Percentiles rank a stretch among this genome's conserved stretches.
Conservation (phyloP, 2,329 filamentous ascomycete species). For the Fusarium miscanthi region DNA sequence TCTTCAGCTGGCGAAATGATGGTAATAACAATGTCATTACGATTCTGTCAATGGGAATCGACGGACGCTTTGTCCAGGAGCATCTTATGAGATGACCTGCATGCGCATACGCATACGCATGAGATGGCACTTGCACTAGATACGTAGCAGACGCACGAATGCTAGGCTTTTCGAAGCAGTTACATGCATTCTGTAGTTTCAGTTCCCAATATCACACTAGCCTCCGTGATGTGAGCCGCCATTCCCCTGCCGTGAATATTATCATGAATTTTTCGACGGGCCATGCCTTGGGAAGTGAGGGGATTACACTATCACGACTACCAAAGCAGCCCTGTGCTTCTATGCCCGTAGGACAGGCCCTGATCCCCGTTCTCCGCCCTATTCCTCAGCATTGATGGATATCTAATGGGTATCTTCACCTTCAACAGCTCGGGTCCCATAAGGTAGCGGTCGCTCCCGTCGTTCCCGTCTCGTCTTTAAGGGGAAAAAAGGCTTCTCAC, state of each 20-base stretch:
- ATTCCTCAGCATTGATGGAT: constrained; percentile 11
- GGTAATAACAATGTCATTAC: constrained; percentile 31
- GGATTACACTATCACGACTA: constrained; percentile 3
- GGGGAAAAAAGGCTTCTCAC: constrained; percentile 37
- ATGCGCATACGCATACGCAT: constrained; percentile 32
- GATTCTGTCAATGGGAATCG: constrained; percentile 39
- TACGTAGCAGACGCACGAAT: constrained; percentile 27
- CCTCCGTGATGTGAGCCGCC: constrained; percentile 25
- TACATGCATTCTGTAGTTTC: constrained; percentile 35
- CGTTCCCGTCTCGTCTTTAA: constrained; percentile 40
- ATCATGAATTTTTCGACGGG: constrained; percentile 4
- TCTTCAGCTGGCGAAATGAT: constrained; percentile 40
- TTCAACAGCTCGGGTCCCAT: constrained; percentile 42
- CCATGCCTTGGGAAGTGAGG: constrained; percentile 2
- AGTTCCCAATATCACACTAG: constrained; percentile 31
- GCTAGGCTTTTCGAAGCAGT: constrained; percentile 34
- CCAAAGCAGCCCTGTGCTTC: constrained; percentile 4
- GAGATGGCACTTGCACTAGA: constrained; percentile 25
- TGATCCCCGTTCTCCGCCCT: constrained; percentile 19
- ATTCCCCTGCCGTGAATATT: constrained; percentile 23
- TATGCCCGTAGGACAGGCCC: neutral
- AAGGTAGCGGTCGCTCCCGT: constrained; percentile 45
- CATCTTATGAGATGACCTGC: constrained; percentile 38
- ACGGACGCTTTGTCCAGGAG: constrained; percentile 32
- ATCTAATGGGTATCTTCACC: constrained; percentile 35